Base-by-base conservation (phyloP, 805 yeast species). In the Cyberlindnera xishuangbannaensis region DNA sequence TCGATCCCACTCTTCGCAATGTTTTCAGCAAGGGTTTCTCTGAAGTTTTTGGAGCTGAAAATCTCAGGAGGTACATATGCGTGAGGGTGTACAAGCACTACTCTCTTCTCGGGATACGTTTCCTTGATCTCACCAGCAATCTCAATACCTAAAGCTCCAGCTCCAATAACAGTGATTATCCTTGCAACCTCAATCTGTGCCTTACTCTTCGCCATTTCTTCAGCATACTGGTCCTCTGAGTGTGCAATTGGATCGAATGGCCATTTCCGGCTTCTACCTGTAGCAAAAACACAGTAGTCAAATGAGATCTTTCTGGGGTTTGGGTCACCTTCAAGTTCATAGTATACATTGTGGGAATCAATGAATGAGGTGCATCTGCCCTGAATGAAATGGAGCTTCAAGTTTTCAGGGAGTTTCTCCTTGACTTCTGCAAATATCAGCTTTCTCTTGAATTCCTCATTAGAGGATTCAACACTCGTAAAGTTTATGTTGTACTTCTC, bases 131-230 rank as follows among this genome's bases (percentile, higher is more conserved):
- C 76, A 19, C 66, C 72, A 2, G 73, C 70, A 17, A 66, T 53
- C 46, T 72, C 77, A 27, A 69, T 62, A 3, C 76, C 77, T 15
- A 69, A 51, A 2, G 76, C 71, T 15, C 78, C 78, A 12, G 68
- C 76, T 7, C 78, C 78, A 34, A 70, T 62, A 9, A 66, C 54
- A 5, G 69, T 62, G n/a, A 73, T 58, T 7, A 47, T 55, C 8
- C 64, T 49, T 12, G 67, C 59, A 4, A 37, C 27, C 12, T 48
- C 50, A 30, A 73, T 59, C n/a, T 51, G 48, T 1, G 45, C 42
- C 18, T 45, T 44, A 24, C 62, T 56, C 15, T 47, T 43, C 4
- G 37, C 31, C 74, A 73, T 71, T 42, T 73, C 78, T 14, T 50
- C 37, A 18, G 63, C 36, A 42, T 58, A 71, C 7, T 47, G 49